phyloP scores from a whole-genome alignment of 2,329 filamentous ascomycete genomes.

The Thelonectria blattea region DNA sequence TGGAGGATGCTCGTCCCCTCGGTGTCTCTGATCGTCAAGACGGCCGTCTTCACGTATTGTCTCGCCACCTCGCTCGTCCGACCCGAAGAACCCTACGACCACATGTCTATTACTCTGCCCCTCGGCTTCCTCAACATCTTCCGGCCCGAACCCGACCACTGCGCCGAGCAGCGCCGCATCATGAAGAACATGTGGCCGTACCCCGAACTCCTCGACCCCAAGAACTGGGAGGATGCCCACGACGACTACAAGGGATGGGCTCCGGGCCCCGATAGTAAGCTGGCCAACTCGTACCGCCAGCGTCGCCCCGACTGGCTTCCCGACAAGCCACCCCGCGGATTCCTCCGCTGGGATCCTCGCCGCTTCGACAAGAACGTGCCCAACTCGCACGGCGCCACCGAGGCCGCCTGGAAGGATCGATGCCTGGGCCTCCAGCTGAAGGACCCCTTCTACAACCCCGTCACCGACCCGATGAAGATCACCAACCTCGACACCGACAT shows the following conservation, averaged over 20 bases:
- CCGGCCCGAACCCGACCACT: conserved; percentile 35
- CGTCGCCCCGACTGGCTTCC: conserved; percentile 40
- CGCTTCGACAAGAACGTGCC: conserved; percentile 33
- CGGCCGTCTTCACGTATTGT: conserved; percentile 30
- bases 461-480: conserved; percentile 49
- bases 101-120: conserved; percentile 42
- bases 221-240: conserved; percentile 35
- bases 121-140: conserved; percentile 41
- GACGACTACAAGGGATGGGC: conserved; percentile 45
- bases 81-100: conserved; percentile 41
- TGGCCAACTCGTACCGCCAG: conserved; percentile 36
- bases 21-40: conserved; percentile 22
- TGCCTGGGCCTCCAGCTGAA: conserved; percentile 27
- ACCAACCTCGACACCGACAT: conserved; percentile 47
- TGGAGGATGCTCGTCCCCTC: conserved; percentile 22
- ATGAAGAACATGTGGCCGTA: conserved; percentile 39
- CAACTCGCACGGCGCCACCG: conserved; percentile 21
- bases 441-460: conserved; percentile 47
- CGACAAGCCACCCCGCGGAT: conserved; percentile 35
- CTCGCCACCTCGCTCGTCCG: conserved; percentile 32
- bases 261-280: conserved; percentile 33
- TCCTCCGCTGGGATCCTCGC: conserved; percentile 38
- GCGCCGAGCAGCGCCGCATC: conserved; percentile 33
- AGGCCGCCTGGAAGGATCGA: conserved; percentile 19
- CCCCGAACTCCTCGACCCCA: conserved; percentile 37